phyloP scores from a whole-genome alignment of 345 rosid genomes.

The Citrus sinensis region DVS_A1.0 CM039163.1:624501-625000 shows the following conservation, averaged over 20 bases:
- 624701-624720: conserved; percentile 61
- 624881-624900: conserved; percentile 38
- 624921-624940: conserved; percentile 67
- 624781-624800: conserved; percentile 35
- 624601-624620: conserved; percentile 43
- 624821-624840: conserved; percentile 50
- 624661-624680: conserved; percentile 67
- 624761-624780: conserved; percentile 54
- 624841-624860: conserved; percentile 44
- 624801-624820: conserved; percentile 46
- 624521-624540: conserved; percentile 28
- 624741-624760: conserved; percentile 69
- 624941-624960: conserved; percentile 54
- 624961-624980: conserved; percentile 62
- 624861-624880: conserved; percentile 34
- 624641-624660: conserved; percentile 64
- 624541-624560: conserved; percentile 15
- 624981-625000: conserved; percentile 67
- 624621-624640: conserved; percentile 67
- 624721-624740: conserved; percentile 82
- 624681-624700: conserved; percentile 73
- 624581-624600: conserved; percentile 32
- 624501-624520: conserved; percentile 43
- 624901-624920: conserved; percentile 47
- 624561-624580: conserved; percentile 29